Percentiles rank a stretch among this genome's conserved stretches.
Evolutionary conservation across 768 basidiomycete species (phyloP).

Genomic region (Gymnopilus junonius): DNA sequence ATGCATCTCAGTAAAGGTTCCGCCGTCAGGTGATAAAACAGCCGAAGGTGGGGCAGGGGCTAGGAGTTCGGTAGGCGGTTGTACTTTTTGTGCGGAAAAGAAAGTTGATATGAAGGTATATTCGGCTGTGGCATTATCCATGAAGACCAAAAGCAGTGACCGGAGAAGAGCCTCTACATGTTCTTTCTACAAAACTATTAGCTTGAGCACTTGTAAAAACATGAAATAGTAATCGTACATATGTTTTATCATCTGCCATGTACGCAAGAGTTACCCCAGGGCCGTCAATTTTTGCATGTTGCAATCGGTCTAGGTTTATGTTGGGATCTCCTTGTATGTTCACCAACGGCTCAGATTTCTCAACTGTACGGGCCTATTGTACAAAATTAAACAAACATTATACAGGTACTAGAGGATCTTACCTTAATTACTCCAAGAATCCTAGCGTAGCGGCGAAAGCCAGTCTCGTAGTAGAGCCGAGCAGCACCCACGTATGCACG

Average conservation of each 20-base stretch:
- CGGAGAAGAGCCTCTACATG: constrained; percentile 84
- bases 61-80: constrained; percentile 39
- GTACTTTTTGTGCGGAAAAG: constrained; percentile 55
- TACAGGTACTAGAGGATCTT: constrained; percentile 12
- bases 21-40: constrained; percentile 49
- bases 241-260: constrained; percentile 85
- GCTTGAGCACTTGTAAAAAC: not conserved
- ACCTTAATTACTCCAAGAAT: constrained; percentile 83
- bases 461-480: constrained; percentile 94
- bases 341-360: constrained; percentile 72
- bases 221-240: constrained; percentile 59
- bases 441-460: constrained; percentile 87
- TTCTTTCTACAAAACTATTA: constrained; percentile 56
- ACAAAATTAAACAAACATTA: not conserved
- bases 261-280: constrained; percentile 82
- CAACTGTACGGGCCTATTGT: constrained; percentile 63
- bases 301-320: constrained; percentile 59
- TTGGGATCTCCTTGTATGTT: constrained; percentile 46
- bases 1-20: constrained; percentile 42
- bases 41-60: constrained; percentile 40
- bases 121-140: constrained; percentile 95
- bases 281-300: constrained; percentile 76
- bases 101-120: constrained; percentile 87
- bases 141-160: constrained; percentile 85
- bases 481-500: constrained; percentile 83